Evolutionary conservation across 1,284 basidiomycete genomes (phyloP).

Genomic region (Puccinia coronata): DNA sequence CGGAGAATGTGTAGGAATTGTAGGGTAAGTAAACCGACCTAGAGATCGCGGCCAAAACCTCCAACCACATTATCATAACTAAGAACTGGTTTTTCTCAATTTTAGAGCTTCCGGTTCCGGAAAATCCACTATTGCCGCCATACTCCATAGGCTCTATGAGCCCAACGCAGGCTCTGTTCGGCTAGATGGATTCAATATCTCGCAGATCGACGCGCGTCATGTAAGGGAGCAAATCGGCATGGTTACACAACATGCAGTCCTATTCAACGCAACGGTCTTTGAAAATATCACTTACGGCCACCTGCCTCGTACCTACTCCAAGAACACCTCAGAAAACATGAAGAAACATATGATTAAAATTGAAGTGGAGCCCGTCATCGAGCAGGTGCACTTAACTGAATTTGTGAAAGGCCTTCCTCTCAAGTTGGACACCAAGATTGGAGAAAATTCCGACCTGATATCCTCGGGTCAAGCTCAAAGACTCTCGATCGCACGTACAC

Average conservation of each 20-base stretch:
- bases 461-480: conserved; percentile 59
- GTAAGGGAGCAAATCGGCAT: conserved; percentile 80
- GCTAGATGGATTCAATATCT: conserved; percentile 65
- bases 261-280: conserved; percentile 79
- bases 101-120: conserved; percentile 75
- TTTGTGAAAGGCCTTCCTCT: conserved; percentile 53
- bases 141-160: conserved; percentile 83
- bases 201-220: conserved; percentile 68
- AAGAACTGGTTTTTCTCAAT: neutral
- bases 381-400: conserved; percentile 51
- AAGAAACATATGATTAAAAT: conserved; percentile 24
- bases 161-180: conserved; percentile 69
- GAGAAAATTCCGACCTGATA: conserved; percentile 53
- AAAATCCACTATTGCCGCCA: conserved; percentile 79
- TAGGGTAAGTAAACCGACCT: conserved; percentile 61
- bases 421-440: conserved; percentile 54
- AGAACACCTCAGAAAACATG: conserved; percentile 11
- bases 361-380: conserved; percentile 51
- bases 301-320: neutral
- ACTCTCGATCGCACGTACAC: conserved; percentile 57
- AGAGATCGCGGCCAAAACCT: neutral
- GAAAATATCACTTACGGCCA: conserved; percentile 84
- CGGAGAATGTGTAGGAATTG: conserved; percentile 81
- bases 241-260: conserved; percentile 78
- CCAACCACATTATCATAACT: neutral